Conservation (phyloP, 1,139 yeast species). For the Yamadazyma diospyri region DNA sequence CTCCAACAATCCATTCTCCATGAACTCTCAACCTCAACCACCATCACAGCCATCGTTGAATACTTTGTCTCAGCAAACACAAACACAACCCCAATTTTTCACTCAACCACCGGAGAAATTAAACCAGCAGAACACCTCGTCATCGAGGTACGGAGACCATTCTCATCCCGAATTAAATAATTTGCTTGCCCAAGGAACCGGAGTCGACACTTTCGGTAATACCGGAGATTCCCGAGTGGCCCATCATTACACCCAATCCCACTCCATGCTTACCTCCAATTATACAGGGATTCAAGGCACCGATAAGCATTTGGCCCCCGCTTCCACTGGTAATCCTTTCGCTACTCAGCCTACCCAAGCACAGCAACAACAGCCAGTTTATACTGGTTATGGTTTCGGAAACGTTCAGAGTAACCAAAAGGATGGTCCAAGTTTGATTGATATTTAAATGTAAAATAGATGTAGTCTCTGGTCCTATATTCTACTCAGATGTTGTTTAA, state of each 20-base stretch:
- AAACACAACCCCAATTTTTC: conserved; percentile 22
- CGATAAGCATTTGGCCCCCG: conserved; percentile 36
- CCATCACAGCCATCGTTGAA: conserved; percentile 24
- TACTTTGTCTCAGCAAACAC: conserved; percentile 14
- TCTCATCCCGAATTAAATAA: conserved; percentile 68
- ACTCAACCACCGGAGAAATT: conserved; percentile 23
- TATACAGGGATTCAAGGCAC: conserved; percentile 72
- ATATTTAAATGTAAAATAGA: conserved; percentile 23
- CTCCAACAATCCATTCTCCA: conserved; percentile 87
- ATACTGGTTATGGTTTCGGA: conserved; percentile 94
- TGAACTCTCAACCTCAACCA: conserved; percentile 27
- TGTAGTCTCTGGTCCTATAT: neutral
- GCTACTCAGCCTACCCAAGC: conserved; percentile 50
- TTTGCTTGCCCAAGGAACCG: conserved; percentile 82
- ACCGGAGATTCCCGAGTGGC: conserved; percentile 88
- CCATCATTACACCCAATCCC: conserved; percentile 85
- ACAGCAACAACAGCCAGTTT: conserved; percentile 32
- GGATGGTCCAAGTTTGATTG: conserved; percentile 49
- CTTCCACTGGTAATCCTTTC: conserved; percentile 69
- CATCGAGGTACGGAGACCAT: conserved; percentile 47
- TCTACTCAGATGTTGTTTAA: too few relatives aligned
- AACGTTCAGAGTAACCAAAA: conserved; percentile 37
- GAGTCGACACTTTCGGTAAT: conserved; percentile 94
- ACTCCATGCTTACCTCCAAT: conserved; percentile 76
- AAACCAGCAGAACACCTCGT: conserved; percentile 30